Evolutionary conservation across 1,284 basidiomycete species (phyloP).

Genomic region (Amylostereum areolatum): DNA sequence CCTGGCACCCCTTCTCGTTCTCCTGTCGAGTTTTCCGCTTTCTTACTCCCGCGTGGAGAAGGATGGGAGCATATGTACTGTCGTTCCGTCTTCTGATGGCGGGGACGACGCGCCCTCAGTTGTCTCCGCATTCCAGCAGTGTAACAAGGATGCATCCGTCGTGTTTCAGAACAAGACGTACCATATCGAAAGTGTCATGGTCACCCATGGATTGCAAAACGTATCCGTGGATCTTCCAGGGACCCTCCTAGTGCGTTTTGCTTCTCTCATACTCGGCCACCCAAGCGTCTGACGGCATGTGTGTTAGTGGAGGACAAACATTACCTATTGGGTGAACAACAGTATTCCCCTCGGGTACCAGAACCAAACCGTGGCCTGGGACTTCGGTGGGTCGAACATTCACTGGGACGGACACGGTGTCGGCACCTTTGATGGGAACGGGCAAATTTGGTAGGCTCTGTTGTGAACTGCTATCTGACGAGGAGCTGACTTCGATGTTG

Average conservation of each 20-base stretch:
- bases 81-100: constrained; percentile 19
- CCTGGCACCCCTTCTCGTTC: no score
- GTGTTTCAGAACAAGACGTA: constrained; percentile 21
- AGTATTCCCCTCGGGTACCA: constrained; percentile 23
- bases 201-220: constrained; percentile 23
- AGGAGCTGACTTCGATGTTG: neutral
- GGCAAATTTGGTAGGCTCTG: constrained; percentile 23
- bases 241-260: constrained; percentile 21
- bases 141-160: constrained; percentile 18
- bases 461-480: neutral
- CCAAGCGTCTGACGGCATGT: neutral
- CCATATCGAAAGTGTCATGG: constrained; percentile 25
- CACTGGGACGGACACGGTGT: constrained; percentile 22
- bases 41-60: neutral
- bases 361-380: constrained; percentile 27
- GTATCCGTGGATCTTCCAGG: constrained; percentile 22
- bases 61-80: constrained; percentile 16
- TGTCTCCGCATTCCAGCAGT: constrained; percentile 20
- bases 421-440: constrained; percentile 28
- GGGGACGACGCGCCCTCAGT: constrained; percentile 26
- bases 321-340: constrained; percentile 25
- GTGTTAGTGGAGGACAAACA: constrained; percentile 24
- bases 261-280: neutral
- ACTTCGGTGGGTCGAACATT: constrained; percentile 23
- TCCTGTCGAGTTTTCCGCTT: no score